Conservation (phyloP, 768 basidiomycete species). For the Leccinum truebloodii region DNA sequence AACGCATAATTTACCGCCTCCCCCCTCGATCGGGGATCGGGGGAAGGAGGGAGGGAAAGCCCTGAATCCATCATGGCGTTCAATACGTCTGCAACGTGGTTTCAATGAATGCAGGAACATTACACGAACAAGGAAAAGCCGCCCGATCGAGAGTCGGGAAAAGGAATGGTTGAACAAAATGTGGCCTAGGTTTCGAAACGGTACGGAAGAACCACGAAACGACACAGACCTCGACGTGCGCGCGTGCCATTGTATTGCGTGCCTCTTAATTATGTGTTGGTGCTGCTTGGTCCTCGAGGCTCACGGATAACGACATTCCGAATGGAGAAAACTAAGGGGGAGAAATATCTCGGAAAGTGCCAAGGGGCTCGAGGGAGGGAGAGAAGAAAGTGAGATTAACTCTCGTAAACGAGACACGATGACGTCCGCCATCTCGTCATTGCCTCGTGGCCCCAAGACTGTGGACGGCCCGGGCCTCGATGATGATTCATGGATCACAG, state of each 20-base stretch:
- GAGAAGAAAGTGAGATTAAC: not conserved
- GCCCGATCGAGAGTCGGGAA: not conserved
- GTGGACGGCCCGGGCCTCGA: not conserved
- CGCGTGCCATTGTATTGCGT: not conserved
- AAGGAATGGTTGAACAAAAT: not conserved
- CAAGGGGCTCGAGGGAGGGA: not conserved
- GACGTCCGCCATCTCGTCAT: not conserved
- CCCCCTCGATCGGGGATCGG: not conserved
- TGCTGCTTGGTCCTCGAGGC: not conserved
- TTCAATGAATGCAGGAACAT: not conserved
- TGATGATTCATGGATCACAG: not conserved
- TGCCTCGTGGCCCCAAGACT: not conserved
- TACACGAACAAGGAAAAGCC: not conserved
- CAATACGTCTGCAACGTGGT: not conserved
- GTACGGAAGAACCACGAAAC: not conserved
- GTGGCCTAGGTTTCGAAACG: not conserved
- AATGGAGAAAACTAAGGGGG: not conserved
- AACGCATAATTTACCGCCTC: not conserved
- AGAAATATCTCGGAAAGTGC: not conserved
- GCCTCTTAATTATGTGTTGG: not conserved
- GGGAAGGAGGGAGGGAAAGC: not conserved
- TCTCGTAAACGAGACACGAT: not conserved
- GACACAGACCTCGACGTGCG: not conserved
- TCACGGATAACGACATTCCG: not conserved
- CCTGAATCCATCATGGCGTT: not conserved